Conservation (phyloP, 106 monocot genomes). For the Platanthera guangdongensis region DNA sequence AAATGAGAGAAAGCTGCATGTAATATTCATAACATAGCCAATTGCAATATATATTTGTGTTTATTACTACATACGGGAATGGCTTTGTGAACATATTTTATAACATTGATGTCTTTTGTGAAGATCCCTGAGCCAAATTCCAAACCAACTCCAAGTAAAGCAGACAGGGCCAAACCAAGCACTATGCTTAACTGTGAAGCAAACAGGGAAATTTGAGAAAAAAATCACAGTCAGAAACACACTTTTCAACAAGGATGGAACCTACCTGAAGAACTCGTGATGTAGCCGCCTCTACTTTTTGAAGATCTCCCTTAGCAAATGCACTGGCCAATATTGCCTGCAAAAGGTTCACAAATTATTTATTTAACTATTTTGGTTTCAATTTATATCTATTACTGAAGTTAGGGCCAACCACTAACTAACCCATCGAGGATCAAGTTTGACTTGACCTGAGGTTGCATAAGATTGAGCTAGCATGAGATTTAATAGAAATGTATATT, state of each 20-base stretch:
- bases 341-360: neutral
- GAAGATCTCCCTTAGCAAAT: constrained; percentile 55
- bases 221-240: neutral
- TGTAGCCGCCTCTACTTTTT: constrained; percentile 35
- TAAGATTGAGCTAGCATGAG: no score
- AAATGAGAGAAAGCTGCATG: neutral
- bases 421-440: no score
- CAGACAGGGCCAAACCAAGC: constrained; percentile 52
- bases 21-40: neutral
- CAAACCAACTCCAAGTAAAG: constrained; percentile 54
- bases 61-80: constrained; percentile 38
- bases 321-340: constrained; percentile 78
- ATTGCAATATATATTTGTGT: neutral
- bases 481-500: no score
- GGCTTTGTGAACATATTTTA: constrained; percentile 47
- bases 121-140: constrained; percentile 60
- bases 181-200: constrained; percentile 54
- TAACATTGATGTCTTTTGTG: constrained; percentile 50
- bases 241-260: neutral
- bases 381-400: neutral
- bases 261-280: constrained; percentile 73
- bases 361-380: neutral
- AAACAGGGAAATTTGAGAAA: neutral
- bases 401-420: no score
- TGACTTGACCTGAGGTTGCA: no score